A percentile compares a stretch with the other conserved stretches of the same genome.
These are phyloP conservation scores for Neurospora sp. DNA, from an alignment of 495 filamentous ascomycete species.

Conservation along the genomic window DNA sequence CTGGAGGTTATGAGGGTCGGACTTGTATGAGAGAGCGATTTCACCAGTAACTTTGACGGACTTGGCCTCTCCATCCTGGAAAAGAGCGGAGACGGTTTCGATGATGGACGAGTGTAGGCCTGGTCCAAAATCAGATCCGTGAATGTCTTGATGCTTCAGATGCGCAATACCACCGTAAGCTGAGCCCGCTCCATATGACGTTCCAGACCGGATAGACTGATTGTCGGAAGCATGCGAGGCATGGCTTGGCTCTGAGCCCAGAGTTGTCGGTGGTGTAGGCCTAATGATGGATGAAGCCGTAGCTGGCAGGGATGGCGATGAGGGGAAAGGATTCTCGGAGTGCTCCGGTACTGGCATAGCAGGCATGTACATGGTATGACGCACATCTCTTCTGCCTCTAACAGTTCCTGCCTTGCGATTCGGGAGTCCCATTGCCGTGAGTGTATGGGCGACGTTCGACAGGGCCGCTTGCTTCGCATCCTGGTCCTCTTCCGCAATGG, in stretches of 20 bases:
- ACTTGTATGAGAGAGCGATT: conserved; percentile 78
- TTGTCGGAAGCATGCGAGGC: conserved; percentile 70
- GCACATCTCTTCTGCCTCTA: conserved; percentile 81
- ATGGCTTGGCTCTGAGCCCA: conserved; percentile 42
- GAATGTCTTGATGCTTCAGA: conserved; percentile 72
- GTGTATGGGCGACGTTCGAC: conserved; percentile 81
- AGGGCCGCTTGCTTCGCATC: conserved; percentile 76
- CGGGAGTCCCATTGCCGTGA: conserved; percentile 48
- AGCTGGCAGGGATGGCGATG: conserved; percentile 37
- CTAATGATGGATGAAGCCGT: conserved; percentile 21
- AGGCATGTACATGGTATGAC: conserved; percentile 77
- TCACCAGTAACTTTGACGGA: conserved; percentile 77
- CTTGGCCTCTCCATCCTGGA: conserved; percentile 61
- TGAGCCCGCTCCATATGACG: conserved; percentile 50
- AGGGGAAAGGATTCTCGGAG: conserved; percentile 32
- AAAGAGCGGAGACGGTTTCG: conserved; percentile 79
- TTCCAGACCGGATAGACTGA: conserved; percentile 80
- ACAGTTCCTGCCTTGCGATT: conserved; percentile 65
- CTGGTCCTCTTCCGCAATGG: conserved; percentile 84
- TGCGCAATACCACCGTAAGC: conserved; percentile 38
- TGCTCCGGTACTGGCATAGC: conserved; percentile 28
- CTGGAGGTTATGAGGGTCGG: conserved; percentile 31
- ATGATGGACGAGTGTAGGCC: conserved; percentile 87
- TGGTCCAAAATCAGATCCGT: conserved; percentile 53
- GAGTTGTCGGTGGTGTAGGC: conserved; percentile 32